Base-by-base conservation (phyloP, 495 filamentous ascomycete species). In the Hypoxylon fuscum region DNA sequence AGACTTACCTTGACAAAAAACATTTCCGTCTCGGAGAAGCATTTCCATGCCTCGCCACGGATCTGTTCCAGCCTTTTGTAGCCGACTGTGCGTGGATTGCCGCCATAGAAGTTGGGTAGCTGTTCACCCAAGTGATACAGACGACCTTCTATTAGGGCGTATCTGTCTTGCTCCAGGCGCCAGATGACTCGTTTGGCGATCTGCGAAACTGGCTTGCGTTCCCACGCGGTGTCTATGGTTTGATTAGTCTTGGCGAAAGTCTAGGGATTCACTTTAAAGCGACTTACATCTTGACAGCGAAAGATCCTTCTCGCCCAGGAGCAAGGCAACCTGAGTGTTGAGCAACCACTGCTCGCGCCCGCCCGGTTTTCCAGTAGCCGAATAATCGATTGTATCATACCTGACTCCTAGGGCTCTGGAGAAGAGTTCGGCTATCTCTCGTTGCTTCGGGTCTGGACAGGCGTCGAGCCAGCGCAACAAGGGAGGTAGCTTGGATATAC, bases 301-400 rank as follows among this genome's bases (percentile, higher is more conserved):
- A 17, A 90, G 78, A 65, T 93, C 90, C 70, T 90, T 90, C 46
- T 90, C 88, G 25, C 89, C 90, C 23, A 93, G 76, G 20, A 93
- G 76, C 14, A 90, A 83, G 14, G 90, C 89, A 53, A 87, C 87
- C 66, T 93, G 83, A 40, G 88, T 87, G 60, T 92, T 93, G 23
- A 90, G 84, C 63, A 92, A 77, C 89, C 90, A 93, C 71, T 85
- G 82, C 63, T 93, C 90, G 37, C 80, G 73, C 32, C 79, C 81
- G 32, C 76, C 74, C 18, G 74, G 44, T 5, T 75, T 77, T 32
- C 77, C 77, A 17, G 77, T 81, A 18, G 76, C 71, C 15, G 75
- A 77, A 3, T 77, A 74, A 9, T 74, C 72, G 44, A 85, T 81
- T 12, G 81, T 84, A 65, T 85, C 83, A 40, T 77, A 84, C 31